Percentiles rank a stretch among this genome's conserved stretches.
Conservation (phyloP, 306 rosid species). For the Carpinus fangiana region DNA sequence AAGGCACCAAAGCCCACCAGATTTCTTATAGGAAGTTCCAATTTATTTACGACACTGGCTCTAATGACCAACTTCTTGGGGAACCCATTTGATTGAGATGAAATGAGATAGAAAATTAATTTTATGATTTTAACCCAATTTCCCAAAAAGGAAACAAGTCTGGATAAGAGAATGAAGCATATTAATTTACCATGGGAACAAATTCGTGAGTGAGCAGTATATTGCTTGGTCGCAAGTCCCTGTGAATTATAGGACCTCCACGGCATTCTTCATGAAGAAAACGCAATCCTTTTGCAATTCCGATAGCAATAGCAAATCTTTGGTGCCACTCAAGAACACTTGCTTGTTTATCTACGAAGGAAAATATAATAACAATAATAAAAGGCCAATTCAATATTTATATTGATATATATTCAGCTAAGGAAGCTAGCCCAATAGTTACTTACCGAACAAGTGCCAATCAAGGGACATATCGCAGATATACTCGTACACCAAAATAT, state of each 20-base stretch:
- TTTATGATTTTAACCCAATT: neutral
- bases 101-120: neutral
- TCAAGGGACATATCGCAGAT: constrained; percentile 79
- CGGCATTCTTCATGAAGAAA: constrained; percentile 92
- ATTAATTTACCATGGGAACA: constrained; percentile 71
- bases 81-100: neutral
- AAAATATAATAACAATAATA: neutral
- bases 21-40: neutral
- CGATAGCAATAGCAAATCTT: constrained; percentile 82
- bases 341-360: constrained; percentile 43
- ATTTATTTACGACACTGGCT: neutral
- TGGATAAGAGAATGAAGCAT: constrained; percentile 1
- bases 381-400: neutral
- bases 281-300: constrained; percentile 85
- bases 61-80: neutral
- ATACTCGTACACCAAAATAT: constrained; percentile 79
- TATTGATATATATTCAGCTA: neutral
- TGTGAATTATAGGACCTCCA: constrained; percentile 82
- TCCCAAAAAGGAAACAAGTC: neutral
- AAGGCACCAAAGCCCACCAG: neutral
- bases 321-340: constrained; percentile 71
- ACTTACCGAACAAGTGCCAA: constrained; percentile 84
- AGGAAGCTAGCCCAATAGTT: neutral
- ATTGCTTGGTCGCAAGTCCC: constrained; percentile 87
- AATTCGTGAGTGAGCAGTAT: constrained; percentile 82